phyloP scores from a whole-genome alignment of 2,329 filamentous ascomycete genomes.

The Zymoseptoria ardabiliae region DNA sequence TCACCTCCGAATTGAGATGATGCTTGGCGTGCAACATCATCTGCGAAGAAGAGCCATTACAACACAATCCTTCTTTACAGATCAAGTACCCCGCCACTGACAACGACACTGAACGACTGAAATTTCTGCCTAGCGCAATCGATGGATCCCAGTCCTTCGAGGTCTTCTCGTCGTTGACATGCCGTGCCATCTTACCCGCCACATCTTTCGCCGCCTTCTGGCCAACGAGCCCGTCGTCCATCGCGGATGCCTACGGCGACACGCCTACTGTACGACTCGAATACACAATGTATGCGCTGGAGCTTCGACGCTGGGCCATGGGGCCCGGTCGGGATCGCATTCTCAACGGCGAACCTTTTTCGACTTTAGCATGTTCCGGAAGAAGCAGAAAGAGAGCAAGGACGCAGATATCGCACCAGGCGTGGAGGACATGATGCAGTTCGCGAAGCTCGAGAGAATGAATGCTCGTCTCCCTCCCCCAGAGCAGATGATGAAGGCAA shows the following conservation, averaged over 20 bases:
- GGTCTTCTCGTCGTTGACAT: constrained; percentile 30
- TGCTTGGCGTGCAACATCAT: background rate
- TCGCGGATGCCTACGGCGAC: constrained; percentile 39
- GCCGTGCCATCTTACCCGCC: constrained; percentile 54
- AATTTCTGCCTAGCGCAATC: background rate
- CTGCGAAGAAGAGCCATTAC: background rate
- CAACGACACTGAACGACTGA: background rate
- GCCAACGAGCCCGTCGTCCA: constrained; percentile 43
- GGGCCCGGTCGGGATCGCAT: background rate
- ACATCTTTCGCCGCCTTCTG: constrained; percentile 52
- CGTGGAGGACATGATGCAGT: constrained; percentile 62
- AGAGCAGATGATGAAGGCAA: constrained; percentile 58
- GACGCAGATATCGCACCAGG: constrained; percentile 61
- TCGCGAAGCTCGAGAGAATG: constrained; percentile 56
- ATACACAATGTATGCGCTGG: background rate
- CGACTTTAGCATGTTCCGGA: constrained; percentile 49
- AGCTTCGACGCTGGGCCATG: background rate
- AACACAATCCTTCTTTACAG: background rate
- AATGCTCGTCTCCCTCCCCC: constrained; percentile 57
- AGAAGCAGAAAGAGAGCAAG: constrained; percentile 48
- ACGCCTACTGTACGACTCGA: constrained; percentile 13
- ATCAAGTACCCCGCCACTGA: background rate
- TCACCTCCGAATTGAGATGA: background rate
- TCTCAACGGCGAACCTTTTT: constrained; percentile 51
- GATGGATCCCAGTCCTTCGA: background rate